Percentiles rank a stretch among this genome's conserved stretches.
These are phyloP conservation scores for Quercus glauca DNA, from an alignment of 306 rosid genomes.

Conservation along the genomic window DNA sequence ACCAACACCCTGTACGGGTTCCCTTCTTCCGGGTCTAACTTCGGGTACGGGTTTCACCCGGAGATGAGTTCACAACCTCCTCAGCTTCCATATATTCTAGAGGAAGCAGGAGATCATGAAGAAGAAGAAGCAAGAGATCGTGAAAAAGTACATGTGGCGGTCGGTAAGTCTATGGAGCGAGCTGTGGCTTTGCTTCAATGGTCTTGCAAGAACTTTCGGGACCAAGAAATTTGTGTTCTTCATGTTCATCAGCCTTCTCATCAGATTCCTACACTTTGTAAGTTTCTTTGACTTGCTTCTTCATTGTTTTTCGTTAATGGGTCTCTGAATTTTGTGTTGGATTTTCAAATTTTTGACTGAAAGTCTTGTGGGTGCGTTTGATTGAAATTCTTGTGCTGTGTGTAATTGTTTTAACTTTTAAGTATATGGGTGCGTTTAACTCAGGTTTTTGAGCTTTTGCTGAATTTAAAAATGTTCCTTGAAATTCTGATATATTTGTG, in stretches of 20 bases:
- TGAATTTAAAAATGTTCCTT: neutral
- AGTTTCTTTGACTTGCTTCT: slow-evolving; percentile 10
- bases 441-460: neutral
- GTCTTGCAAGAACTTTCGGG: slow-evolving; percentile 45
- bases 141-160: slow-evolving; percentile 53
- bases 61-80: slow-evolving; percentile 31
- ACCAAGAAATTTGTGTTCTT: slow-evolving; percentile 45
- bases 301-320: neutral
- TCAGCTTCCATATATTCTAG: slow-evolving; percentile 29
- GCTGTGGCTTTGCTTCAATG: slow-evolving; percentile 58
- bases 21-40: slow-evolving; percentile 34
- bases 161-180: slow-evolving; percentile 64
- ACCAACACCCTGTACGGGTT: slow-evolving; percentile 31
- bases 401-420: neutral
- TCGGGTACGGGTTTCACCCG: slow-evolving; percentile 22
- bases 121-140: slow-evolving; percentile 21
- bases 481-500: neutral
- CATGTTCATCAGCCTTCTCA: slow-evolving; percentile 78
- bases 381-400: neutral
- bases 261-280: slow-evolving; percentile 71
- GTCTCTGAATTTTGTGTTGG: neutral
- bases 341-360: neutral
- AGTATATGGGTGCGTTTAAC: neutral
- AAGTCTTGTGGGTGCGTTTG: neutral
- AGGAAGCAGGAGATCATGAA: slow-evolving; percentile 13